These are phyloP conservation scores for Chaetomium tenue DNA, from an alignment of 495 filamentous ascomycete genomes.

Conservation along the genomic window DNA sequence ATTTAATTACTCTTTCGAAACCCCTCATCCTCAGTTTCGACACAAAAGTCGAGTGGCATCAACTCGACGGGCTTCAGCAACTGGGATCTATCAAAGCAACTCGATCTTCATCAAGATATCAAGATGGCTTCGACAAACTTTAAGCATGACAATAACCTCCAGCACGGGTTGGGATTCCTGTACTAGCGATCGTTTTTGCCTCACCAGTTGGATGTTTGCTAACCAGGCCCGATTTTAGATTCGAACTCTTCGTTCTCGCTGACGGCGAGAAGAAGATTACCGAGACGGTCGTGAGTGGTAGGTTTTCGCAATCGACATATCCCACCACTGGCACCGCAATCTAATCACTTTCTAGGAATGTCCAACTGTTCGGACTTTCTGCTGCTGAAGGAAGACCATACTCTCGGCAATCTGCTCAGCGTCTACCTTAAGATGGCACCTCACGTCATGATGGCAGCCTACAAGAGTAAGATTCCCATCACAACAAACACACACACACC, in stretches of 20 bases:
- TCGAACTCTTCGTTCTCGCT: slow-evolving; percentile 83
- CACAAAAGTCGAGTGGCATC: not conserved
- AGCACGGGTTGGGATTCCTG: slow-evolving; percentile 9
- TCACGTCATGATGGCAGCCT: slow-evolving; percentile 81
- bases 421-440: slow-evolving; percentile 73
- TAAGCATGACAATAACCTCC: slow-evolving; percentile 17
- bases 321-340: not conserved
- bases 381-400: slow-evolving; percentile 96
- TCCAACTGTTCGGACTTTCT: slow-evolving; percentile 84
- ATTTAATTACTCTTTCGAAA: not conserved
- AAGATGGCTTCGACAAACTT: slow-evolving; percentile 14
- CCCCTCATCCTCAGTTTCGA: not conserved
- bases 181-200: no score
- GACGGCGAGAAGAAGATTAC: slow-evolving; percentile 92
- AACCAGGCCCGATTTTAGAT: slow-evolving; percentile 51
- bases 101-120: not conserved
- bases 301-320: slow-evolving; percentile 31
- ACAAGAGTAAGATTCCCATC: slow-evolving; percentile 61
- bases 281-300: slow-evolving; percentile 81
- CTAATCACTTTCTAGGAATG: slow-evolving; percentile 57
- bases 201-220: slow-evolving; percentile 2
- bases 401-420: slow-evolving; percentile 83
- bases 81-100: not conserved
- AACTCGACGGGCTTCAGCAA: not conserved
- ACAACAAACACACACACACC: not conserved